Evolutionary conservation across 2,329 filamentous ascomycete genomes (phyloP), one percentile per base, ranked within the genome.

Genomic region (Xylariaceae sp.): DNA sequence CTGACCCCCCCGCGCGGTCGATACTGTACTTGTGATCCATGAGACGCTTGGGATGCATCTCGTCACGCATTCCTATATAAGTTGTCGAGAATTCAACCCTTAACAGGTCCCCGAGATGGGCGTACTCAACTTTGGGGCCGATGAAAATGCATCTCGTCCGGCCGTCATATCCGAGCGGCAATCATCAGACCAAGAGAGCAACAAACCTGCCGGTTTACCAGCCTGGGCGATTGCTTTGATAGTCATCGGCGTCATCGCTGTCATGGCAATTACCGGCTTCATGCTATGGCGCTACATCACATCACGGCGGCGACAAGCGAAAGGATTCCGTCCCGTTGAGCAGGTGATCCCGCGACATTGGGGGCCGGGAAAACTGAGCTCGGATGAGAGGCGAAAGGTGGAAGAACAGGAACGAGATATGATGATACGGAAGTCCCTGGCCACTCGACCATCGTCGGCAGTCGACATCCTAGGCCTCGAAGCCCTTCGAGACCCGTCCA

Each of bases 361-460:
- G 42, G 58, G 53, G 6, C 64, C 60, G 13, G 57, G 62, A 45
- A 67, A 62, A 35, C 56, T 62, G 42, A 69, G 64, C 55, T 34
- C 58, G 15, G 48, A 42, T 8, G 66, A 70, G 17, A 65, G 62
- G n/a, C 58, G 49, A 7, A 59, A 57, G 3, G 62, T 61, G 6
- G 69, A 69, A 30, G 70, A 72, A 35, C 59, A 66, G 18, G 70
- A 72, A 61, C 63, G 71, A 44, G 61, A 65, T 17, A 59, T 61
- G 37, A 70, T 72, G 65, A 73, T 73, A 51, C 65, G 66, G 30
- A 73, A 73, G 58, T 71, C 71, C 1, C 57, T 72, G 2, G 70
- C 70, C 1, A 70, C 67, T 37, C 69, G 71, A 7, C 44, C 57
- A 8, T 70, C 68, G 10, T 59, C 59, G 37, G 37, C 61, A 15